Evolutionary conservation across 140 eudicot species (phyloP), one percentile per base, ranked within the genome.

Genomic region (Flaveria floridana): DNA sequence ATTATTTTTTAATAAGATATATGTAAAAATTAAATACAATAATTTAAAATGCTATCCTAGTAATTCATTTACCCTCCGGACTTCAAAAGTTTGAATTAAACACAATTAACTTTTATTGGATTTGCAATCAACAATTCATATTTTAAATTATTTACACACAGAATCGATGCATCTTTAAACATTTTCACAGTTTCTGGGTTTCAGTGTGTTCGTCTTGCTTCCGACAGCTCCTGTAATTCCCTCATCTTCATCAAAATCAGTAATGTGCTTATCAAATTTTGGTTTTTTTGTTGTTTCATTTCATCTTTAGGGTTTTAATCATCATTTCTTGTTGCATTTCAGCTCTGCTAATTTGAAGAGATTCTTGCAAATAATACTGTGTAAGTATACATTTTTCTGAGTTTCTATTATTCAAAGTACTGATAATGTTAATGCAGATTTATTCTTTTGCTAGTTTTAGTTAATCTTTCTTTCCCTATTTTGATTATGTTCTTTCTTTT

Each of bases 171-270:
- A 44, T 9, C 12, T 53, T 64, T 78, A 56, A 78, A 77, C 11
- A 6, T 2, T 25, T 64, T 70, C 53, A 65, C 69, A 64, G 62
- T 65, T 63, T 71, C 65, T 78, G 77, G 82, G 72, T 78, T 71
- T 78, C 77, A 59, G 77, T 66, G 80, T 53, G 80, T 65, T 76
- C 46, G 28, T 55, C 68, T 55, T 74, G 79, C 71, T 75, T 42
- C 78, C 7, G 46, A 70, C 77, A 71, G 82, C 71, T 64, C 58
- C 68, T 39, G 23, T 20, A 70, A 63, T 50, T 78, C 74, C 78
- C 11, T 39, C 66, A 78, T 50, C 39, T 78, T 62, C 78, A 71
- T 65, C 67, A 67, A 0, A 34, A 50, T 50, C 68, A 42, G 82
- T 71, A 64, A 78, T 30, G 37, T 30, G 37, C 37, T 30, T 6